Conservation (phyloP, 306 rosid species). For the Gastrolobium bilobum region DNA sequence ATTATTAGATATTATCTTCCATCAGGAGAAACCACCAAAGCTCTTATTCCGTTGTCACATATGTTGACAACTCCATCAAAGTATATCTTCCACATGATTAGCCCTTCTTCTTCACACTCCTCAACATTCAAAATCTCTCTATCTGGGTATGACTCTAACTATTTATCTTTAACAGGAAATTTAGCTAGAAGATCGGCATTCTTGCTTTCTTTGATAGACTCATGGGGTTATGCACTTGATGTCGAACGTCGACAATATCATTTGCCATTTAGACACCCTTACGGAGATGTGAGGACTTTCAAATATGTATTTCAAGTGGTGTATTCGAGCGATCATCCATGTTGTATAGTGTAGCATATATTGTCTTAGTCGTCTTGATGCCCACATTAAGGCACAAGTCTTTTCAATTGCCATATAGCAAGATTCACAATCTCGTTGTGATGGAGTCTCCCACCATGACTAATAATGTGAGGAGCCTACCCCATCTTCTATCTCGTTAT, state of each 20-base stretch:
- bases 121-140: background rate
- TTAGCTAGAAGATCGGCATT: background rate
- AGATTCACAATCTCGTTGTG: no score
- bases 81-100: background rate
- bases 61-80: background rate
- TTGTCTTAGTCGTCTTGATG: background rate
- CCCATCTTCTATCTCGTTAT: no score
- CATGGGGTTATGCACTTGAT: background rate
- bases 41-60: no score
- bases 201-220: background rate
- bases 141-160: background rate
- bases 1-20: no score
- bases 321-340: no score
- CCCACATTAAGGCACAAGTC: background rate
- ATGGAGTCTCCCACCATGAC: no score
- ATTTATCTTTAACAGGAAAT: no score
- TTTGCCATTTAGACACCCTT: background rate
- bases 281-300: background rate
- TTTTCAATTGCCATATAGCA: no score
- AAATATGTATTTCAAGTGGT: background rate
- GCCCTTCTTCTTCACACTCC: background rate
- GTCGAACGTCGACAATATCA: no score
- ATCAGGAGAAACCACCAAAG: no score
- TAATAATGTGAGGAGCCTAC: no score
- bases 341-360: background rate